phyloP scores from a whole-genome alignment of 129 eudicot species.

The carrot (Daucus carota) region DNA sequence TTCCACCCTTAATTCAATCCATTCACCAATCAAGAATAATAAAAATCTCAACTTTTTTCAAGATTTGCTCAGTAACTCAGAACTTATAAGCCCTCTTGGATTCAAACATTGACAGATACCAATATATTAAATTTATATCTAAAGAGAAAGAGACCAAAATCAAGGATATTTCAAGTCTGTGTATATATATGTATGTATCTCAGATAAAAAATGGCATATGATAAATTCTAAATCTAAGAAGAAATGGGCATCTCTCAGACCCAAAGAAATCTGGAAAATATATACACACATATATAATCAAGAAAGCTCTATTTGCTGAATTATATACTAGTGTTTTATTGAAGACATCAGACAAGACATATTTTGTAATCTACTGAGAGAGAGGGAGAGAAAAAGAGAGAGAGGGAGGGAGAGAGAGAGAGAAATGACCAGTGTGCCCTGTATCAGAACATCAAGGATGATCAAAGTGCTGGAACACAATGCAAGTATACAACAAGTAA shows the following conservation, averaged over 20 bases:
- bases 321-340: not conserved
- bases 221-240: slow-evolving; percentile 9
- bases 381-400: not conserved
- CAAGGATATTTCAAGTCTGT: not conserved
- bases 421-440: slow-evolving; percentile 11
- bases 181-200: not conserved
- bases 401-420: not conserved
- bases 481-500: not conserved
- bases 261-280: not conserved
- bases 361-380: slow-evolving; percentile 6
- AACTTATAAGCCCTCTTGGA: slow-evolving; percentile 13
- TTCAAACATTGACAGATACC: not conserved
- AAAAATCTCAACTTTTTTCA: slow-evolving; percentile 14
- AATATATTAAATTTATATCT: not conserved
- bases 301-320: not conserved
- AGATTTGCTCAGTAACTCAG: slow-evolving; percentile 4
- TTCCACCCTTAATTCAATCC: slow-evolving; percentile 18
- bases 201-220: not conserved
- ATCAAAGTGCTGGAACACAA: not conserved
- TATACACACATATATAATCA: not conserved
- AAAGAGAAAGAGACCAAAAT: not conserved
- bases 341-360: slow-evolving; percentile 12
- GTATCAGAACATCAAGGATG: not conserved
- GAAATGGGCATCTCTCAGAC: slow-evolving; percentile 9
- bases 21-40: slow-evolving; percentile 24